Evolutionary conservation across 257 asterid genomes (phyloP), one percentile per base, ranked within the genome.

Genomic region (Anisodus tanguticus): DNA sequence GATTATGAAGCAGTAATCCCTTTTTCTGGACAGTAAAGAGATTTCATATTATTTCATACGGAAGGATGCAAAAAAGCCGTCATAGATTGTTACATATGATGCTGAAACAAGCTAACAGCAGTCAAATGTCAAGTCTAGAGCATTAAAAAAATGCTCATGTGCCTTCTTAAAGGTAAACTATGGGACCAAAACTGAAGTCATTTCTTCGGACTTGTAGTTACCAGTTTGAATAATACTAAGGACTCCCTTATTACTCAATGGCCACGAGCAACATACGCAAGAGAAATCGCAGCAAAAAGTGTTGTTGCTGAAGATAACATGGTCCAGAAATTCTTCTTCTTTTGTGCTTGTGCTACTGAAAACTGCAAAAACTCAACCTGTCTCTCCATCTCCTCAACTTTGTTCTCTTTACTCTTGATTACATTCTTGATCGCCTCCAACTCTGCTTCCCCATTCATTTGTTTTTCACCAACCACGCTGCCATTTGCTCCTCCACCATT

Each of bases 301-400:
- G 98, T 88, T 6, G 98, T 93, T 16, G 95, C 96, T 2, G 98
- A 95, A 45, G 98, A 91, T 81, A 91, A 17, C 13, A 86, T 8
- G 6, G 97, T 87, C 97, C 94, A 94, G 60, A 95, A 90, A 89
- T 90, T 91, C 90, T 90, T 95, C 88, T 91, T 93, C 92, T 91
- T 93, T 62, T 88, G 91, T 67, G 91, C 97, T 57, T 89, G 91
- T 41, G 78, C 92, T 2, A 89, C 92, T 2, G 91, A 89, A 37
- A 49, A 85, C 88, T 88, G 86, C 68, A 94, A 87, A 47, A 39
- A 6, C 87, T 91, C 92, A 12, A 94, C 53, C 79, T 95, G 90
- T 79, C 72, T 90, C 87, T 86, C 85, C 98, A 95, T 87, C 74
- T 88, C 88, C 85, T 90, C 98, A 39, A 90, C 88, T 79, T 85